phyloP scores from a whole-genome alignment of 2,329 filamentous ascomycete genomes.

The Xylaria sp. region DNA sequence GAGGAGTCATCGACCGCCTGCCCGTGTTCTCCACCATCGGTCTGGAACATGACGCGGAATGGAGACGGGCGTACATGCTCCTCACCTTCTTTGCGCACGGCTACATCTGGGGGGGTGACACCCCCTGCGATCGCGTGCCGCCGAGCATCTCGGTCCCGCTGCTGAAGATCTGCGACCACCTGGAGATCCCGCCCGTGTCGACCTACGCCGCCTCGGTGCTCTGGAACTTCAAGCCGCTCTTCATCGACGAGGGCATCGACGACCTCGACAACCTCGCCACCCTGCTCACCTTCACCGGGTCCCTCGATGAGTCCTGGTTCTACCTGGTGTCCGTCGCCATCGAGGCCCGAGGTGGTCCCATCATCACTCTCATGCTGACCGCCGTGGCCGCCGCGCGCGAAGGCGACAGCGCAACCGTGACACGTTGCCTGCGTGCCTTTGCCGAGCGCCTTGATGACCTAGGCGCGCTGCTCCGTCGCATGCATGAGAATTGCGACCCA shows the following conservation, averaged over 20 bases:
- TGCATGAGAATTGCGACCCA: conserved; percentile 96
- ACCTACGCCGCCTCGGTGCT: conserved; percentile 92
- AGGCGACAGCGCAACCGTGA: conserved; percentile 76
- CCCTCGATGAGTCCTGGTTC: conserved; percentile 98
- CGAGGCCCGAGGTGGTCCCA: conserved; percentile 88
- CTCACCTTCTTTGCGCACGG: conserved; percentile 92
- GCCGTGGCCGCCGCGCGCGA: conserved; percentile 84
- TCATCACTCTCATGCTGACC: conserved; percentile 87
- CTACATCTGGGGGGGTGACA: conserved; percentile 95
- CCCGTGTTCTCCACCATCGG: conserved; percentile 85
- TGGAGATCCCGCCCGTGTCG: conserved; percentile 91
- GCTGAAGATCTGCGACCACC: conserved; percentile 76
- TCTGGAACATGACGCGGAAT: conserved; percentile 86
- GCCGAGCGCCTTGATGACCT: conserved; percentile 91
- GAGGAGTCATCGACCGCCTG: conserved; percentile 80
- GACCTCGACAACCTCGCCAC: conserved; percentile 88
- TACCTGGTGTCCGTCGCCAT: conserved; percentile 96
- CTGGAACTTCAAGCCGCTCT: conserved; percentile 97
- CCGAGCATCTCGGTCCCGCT: conserved; percentile 86
- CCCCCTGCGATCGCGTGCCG: conserved; percentile 81
- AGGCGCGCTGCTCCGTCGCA: conserved; percentile 79
- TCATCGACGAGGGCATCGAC: conserved; percentile 83
- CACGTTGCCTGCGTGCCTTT: conserved; percentile 79
- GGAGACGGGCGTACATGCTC: conserved; percentile 91
- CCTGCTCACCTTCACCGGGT: conserved; percentile 90